Evolutionary conservation across 495 filamentous ascomycete genomes (phyloP).

Genomic region (Aspergillus biplanus): DNA sequence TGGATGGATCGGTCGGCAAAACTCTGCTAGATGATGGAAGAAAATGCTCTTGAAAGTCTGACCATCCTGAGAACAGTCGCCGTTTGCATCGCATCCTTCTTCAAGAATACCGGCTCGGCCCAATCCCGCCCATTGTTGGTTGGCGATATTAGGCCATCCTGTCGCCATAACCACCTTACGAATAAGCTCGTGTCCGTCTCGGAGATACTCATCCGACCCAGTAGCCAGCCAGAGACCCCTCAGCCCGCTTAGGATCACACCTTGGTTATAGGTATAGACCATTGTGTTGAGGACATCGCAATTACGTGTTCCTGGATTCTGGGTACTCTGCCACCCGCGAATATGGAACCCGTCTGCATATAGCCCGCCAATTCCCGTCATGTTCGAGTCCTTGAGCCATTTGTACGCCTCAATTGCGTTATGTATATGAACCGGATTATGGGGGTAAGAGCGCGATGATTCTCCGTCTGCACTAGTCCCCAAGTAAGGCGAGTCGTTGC

Average conservation of each 20-base stretch:
- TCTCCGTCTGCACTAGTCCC: conserved; percentile 15
- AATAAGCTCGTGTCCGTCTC: conserved; percentile 78
- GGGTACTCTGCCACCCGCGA: conserved; percentile 57
- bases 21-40: conserved; percentile 83
- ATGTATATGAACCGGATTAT: conserved; percentile 67
- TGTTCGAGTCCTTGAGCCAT: conserved; percentile 78
- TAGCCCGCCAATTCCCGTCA: conserved; percentile 79
- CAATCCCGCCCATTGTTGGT: conserved; percentile 67
- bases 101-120: conserved; percentile 82
- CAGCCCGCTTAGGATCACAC: conserved; percentile 84
- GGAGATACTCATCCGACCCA: conserved; percentile 65
- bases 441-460: conserved; percentile 41
- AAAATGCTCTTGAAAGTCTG: conserved; percentile 97
- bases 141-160: conserved; percentile 60
- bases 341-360: conserved; percentile 94
- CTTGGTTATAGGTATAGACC: conserved; percentile 97
- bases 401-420: conserved; percentile 77
- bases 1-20: conserved; percentile 69
- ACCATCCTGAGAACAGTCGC: conserved; percentile 77
- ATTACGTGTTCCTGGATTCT: conserved; percentile 52
- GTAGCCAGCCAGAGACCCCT: conserved; percentile 79
- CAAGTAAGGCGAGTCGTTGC: conserved; percentile 69
- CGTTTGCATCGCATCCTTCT: conserved; percentile 78
- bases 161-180: conserved; percentile 74
- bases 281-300: conserved; percentile 85